These are phyloP conservation scores for Athelia psychrophila DNA, from an alignment of 1,284 basidiomycete species.

Conservation along the genomic window DNA sequence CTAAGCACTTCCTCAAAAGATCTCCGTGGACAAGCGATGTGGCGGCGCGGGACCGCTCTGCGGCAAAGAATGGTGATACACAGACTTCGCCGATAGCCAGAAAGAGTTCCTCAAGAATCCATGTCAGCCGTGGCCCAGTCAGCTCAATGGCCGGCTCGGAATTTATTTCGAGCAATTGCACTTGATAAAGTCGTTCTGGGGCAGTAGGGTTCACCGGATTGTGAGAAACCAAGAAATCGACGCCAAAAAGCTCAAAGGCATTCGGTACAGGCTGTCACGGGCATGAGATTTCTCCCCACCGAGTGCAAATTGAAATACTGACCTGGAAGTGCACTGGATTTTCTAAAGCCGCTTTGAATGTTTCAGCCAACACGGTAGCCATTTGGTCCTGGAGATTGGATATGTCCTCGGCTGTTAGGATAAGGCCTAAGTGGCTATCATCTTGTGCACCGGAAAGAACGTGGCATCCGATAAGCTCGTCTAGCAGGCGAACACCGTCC, in stretches of 20 bases:
- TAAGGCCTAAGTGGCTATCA: neutral
- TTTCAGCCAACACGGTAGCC: slow-evolving; percentile 68
- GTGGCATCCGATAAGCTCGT: slow-evolving; percentile 70
- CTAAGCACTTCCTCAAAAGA: slow-evolving; percentile 50
- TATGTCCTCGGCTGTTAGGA: slow-evolving; percentile 43
- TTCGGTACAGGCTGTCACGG: slow-evolving; percentile 77
- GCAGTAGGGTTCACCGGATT: neutral
- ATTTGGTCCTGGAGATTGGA: slow-evolving; percentile 61
- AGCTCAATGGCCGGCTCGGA: slow-evolving; percentile 96
- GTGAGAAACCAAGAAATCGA: slow-evolving; percentile 84
- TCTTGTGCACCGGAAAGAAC: slow-evolving; percentile 37
- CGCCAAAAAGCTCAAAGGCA: slow-evolving; percentile 93
- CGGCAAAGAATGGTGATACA: slow-evolving; percentile 62
- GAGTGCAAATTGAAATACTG: neutral
- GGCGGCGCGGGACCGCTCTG: slow-evolving; percentile 5
- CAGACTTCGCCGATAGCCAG: slow-evolving; percentile 65
- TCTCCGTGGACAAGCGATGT: too few relatives aligned
- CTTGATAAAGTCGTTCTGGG: slow-evolving; percentile 41
- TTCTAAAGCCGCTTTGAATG: slow-evolving; percentile 83
- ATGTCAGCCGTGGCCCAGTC: slow-evolving; percentile 80
- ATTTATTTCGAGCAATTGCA: slow-evolving; percentile 89
- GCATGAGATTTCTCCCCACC: slow-evolving; percentile 1
- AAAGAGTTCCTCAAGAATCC: slow-evolving; percentile 83
- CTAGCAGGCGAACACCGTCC: slow-evolving; percentile 68
- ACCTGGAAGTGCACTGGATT: slow-evolving; percentile 90